phyloP scores from a whole-genome alignment of 2,329 filamentous ascomycete species.

The Biscogniauxia mediterranea region DNA sequence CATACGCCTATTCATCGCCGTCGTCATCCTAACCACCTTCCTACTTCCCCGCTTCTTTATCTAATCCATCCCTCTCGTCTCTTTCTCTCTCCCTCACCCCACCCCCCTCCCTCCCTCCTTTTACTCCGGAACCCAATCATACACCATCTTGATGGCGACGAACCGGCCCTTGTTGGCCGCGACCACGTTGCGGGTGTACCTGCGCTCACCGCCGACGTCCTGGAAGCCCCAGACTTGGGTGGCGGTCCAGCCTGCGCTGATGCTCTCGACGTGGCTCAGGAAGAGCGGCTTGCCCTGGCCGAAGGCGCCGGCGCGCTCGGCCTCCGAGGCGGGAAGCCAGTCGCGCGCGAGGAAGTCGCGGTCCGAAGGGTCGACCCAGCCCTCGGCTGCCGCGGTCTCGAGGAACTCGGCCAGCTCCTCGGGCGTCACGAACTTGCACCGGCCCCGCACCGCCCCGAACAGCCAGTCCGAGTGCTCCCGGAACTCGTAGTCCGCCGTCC shows the following conservation, averaged over 20 bases:
- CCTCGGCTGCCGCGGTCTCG: conserved; percentile 52
- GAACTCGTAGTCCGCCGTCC: conserved; percentile 48
- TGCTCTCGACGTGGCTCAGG: conserved; percentile 59
- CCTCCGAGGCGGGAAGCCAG: conserved; percentile 54
- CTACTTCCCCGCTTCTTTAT: no score
- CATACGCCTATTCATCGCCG: no score
- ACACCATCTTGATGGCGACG: conserved; percentile 52
- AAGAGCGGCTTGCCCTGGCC: conserved; percentile 60
- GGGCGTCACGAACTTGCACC: conserved; percentile 49
- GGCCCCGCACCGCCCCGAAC: conserved; percentile 70
- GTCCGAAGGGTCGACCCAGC: conserved; percentile 35
- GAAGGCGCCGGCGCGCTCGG: conserved; percentile 45
- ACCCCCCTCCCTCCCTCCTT: not conserved
- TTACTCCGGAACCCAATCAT: conserved; percentile 45
- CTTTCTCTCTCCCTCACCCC: not conserved
- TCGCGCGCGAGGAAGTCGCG: conserved; percentile 62
- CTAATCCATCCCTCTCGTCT: no score
- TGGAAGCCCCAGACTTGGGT: conserved; percentile 62
- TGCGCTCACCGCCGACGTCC: conserved; percentile 49
- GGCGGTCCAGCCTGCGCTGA: conserved; percentile 51
- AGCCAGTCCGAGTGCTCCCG: conserved; percentile 75
- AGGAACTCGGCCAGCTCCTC: conserved; percentile 56
- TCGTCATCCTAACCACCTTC: no score
- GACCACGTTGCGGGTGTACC: conserved; percentile 53
- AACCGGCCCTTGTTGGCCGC: conserved; percentile 46